phyloP scores from a whole-genome alignment of 768 basidiomycete species.

The Cytidiella melzeri region DNA sequence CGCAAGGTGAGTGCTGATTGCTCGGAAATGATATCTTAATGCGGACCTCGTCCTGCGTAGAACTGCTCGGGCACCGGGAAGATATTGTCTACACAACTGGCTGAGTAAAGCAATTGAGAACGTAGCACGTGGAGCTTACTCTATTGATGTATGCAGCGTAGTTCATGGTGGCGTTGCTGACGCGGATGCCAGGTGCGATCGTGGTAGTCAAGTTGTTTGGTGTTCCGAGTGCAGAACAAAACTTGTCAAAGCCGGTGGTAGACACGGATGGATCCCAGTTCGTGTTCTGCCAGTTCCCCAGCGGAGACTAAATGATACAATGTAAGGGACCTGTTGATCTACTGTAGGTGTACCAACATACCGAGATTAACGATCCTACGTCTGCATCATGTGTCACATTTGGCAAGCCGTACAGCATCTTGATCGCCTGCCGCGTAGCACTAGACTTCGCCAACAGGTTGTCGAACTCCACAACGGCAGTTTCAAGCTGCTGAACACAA shows the following conservation, averaged over 20 bases:
- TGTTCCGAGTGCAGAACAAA: conserved; percentile 47
- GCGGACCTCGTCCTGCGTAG: conserved; percentile 44
- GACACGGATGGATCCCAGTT: conserved; percentile 79
- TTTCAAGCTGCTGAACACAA: conserved; percentile 57
- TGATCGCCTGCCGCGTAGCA: conserved; percentile 44
- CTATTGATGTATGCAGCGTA: conserved; percentile 73
- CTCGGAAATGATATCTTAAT: neutral
- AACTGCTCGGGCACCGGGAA: conserved; percentile 23
- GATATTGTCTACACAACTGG: conserved; percentile 10
- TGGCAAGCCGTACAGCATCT: conserved; percentile 70
- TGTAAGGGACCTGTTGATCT: no score
- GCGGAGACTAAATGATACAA: no score
- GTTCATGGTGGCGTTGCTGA: conserved; percentile 59
- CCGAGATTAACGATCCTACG: conserved; percentile 66
- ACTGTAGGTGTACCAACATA: no score
- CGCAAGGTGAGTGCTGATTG: no score
- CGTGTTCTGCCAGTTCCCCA: conserved; percentile 75
- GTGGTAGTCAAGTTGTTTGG: conserved; percentile 22
- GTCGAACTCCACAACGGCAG: conserved; percentile 58
- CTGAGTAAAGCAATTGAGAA: neutral
- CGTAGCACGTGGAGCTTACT: conserved; percentile 8
- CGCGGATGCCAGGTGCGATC: conserved; percentile 27
- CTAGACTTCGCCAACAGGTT: conserved; percentile 41
- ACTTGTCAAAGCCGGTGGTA: conserved; percentile 55
- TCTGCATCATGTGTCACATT: conserved; percentile 68